Evolutionary conservation across 1,284 basidiomycete genomes (phyloP), one percentile per base, ranked within the genome.

Genomic region (Singerocomus inundabilis): DNA sequence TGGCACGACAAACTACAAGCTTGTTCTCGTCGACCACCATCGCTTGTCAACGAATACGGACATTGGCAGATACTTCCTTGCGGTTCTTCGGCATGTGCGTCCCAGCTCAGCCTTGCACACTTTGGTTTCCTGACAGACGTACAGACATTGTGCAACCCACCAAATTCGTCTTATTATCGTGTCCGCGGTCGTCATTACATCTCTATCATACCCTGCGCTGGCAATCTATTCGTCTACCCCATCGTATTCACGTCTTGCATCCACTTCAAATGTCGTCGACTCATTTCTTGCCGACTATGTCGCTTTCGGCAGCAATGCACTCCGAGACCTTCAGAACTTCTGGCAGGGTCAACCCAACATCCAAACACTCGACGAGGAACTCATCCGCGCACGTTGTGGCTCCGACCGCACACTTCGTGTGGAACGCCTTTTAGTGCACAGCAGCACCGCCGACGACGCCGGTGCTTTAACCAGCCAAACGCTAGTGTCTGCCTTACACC

Each of bases 121-220:
- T 13, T 9, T 26, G 5, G 9, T 45, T 45, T 48, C 35, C 52
- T 67, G 50, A 46, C 57, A 33, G 48, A 52, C 48, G 49, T 29
- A 35, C 61, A 91, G 89, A 49, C 88, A 91, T 64, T 91, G 88
- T 61, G 88, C 90, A 54, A 90, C 86, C 6, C 90, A 93, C 67
- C 92, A 97, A 75, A 95, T 96, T 48, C 85, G 93, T 46, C 88
- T 97, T 31, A 88, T 99, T 60, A 80, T 99, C 54, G 87, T 97
- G 52, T 96, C 93, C 49, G 88, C 90, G 52, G 80, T 98, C 53
- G 91, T 98, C 62, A 98, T 99, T 73, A 96, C 94, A 40, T 93
- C 91, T 35, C 84, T 99, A 44, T 91, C 96, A 67, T 98, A 94
- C 62, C 93, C 93, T 5, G 91, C 93, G 10, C 80, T 97, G 41